Conservation (phyloP, 345 rosid species). For the Durio zibethinus region DNA sequence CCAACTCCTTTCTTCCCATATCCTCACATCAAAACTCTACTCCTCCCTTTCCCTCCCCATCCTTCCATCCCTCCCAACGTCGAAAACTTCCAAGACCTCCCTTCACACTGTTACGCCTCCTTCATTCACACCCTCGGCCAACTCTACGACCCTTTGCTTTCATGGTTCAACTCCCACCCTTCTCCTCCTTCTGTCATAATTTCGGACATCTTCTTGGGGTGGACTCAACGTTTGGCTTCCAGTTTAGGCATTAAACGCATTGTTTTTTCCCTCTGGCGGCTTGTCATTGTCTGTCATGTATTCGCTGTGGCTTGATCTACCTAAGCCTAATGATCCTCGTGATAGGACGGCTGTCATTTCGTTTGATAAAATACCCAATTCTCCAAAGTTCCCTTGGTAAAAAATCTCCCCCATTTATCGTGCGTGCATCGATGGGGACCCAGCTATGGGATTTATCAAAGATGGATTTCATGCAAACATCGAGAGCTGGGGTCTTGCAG, state of each 20-base stretch:
- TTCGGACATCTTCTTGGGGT: slow-evolving; percentile 62
- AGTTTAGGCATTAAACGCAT: slow-evolving; percentile 34
- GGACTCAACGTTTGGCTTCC: slow-evolving; percentile 45
- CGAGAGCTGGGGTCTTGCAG: slow-evolving; percentile 46
- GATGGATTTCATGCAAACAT: slow-evolving; percentile 29
- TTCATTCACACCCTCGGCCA: slow-evolving; percentile 33
- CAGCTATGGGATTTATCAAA: slow-evolving; percentile 31
- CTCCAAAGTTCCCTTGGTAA: slow-evolving; percentile 42
- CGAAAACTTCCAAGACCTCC: slow-evolving; percentile 39
- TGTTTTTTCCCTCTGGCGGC: slow-evolving; percentile 63
- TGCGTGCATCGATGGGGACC: slow-evolving; percentile 30
- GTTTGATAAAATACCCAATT: slow-evolving; percentile 35
- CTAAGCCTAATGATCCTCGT: slow-evolving; percentile 9
- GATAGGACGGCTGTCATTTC: slow-evolving; percentile 24
- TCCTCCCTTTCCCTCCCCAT: slow-evolving; percentile 47
- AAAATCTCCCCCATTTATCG: slow-evolving; percentile 40
- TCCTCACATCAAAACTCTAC: slow-evolving; percentile 27
- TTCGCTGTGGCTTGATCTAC: slow-evolving; percentile 43
- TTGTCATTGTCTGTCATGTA: slow-evolving; percentile 36
- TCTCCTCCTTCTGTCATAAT: slow-evolving; percentile 55
- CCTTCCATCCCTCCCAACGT: slow-evolving; percentile 37
- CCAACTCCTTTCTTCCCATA: slow-evolving; percentile 27
- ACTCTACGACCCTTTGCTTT: slow-evolving; percentile 41
- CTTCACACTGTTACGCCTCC: slow-evolving; percentile 13
- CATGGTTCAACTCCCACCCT: slow-evolving; percentile 47